Evolutionary conservation across 1,284 basidiomycete genomes (phyloP).

Genomic region (Tilletia walkeri): DNA sequence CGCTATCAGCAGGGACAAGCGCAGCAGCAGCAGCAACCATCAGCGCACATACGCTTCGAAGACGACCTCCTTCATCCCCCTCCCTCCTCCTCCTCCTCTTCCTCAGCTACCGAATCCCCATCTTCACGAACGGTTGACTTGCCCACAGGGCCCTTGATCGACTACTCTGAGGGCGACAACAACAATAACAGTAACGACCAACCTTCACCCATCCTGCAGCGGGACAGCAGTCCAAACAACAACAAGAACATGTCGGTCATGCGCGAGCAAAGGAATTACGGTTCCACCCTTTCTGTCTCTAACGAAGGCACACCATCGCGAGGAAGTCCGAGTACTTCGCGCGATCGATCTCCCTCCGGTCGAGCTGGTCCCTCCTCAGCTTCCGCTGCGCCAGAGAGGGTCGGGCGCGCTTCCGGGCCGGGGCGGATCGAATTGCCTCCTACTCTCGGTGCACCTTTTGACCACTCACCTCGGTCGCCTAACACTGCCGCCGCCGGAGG

Average conservation of each 20-base stretch:
- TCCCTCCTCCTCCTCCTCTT: too few species aligned
- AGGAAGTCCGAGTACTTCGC: not conserved
- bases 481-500: too few species aligned
- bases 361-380: not conserved
- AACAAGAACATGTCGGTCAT: constrained; percentile 5
- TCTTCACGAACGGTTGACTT: not conserved
- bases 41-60: constrained; percentile 10
- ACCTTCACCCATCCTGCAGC: not conserved
- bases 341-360: not conserved
- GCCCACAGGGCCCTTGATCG: constrained; percentile 5
- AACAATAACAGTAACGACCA: not conserved
- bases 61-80: not conserved
- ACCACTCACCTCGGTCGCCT: not conserved
- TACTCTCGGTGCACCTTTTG: not conserved
- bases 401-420: not conserved
- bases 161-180: not conserved
- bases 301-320: not conserved
- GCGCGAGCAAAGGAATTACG: constrained; percentile 12
- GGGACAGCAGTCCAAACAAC: not conserved
- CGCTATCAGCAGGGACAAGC: not conserved
- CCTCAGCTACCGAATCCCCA: too few species aligned
- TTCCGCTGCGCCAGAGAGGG: not conserved
- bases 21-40: constrained; percentile 2
- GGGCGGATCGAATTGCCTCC: not conserved
- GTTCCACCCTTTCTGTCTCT: not conserved